These are phyloP conservation scores for Smallanthus sonchifolius DNA, from an alignment of 129 eudicot genomes.

Conservation along the genomic window DNA sequence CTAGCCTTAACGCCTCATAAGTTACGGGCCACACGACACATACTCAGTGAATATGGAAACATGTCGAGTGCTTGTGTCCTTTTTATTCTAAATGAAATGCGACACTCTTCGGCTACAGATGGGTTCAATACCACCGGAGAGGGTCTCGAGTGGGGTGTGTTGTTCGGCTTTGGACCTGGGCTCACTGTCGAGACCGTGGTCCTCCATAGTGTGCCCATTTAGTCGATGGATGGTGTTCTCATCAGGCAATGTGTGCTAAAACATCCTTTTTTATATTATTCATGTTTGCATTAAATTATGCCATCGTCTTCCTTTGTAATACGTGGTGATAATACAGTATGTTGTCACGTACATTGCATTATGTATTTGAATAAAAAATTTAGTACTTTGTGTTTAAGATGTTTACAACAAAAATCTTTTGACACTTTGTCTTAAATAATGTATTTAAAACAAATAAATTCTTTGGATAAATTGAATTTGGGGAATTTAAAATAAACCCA, in stretches of 20 bases:
- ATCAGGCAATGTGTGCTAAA: background rate
- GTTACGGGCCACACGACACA: conserved; percentile 21
- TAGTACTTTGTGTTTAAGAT: background rate
- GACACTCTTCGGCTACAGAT: conserved; percentile 26
- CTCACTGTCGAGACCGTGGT: conserved; percentile 8
- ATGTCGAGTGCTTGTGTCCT: conserved; percentile 37
- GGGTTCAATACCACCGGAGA: conserved; percentile 13
- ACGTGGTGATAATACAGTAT: background rate
- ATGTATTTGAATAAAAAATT: background rate
- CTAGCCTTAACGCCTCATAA: conserved; percentile 28
- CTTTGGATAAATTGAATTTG: background rate
- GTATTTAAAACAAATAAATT: background rate
- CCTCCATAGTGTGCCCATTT: background rate
- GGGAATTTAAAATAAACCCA: too few species aligned
- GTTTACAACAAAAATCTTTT: background rate
- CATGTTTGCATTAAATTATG: background rate
- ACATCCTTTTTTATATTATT: background rate
- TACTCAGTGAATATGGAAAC: conserved; percentile 38
- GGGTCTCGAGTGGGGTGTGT: conserved; percentile 15
- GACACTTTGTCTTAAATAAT: background rate
- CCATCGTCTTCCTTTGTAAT: background rate
- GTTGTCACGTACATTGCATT: background rate
- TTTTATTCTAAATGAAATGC: conserved; percentile 38
- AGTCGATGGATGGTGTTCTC: background rate
- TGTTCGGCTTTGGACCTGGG: conserved; percentile 16